Conservation (phyloP, 2,329 filamentous ascomycete species). For the Verticillium longisporum region DNA sequence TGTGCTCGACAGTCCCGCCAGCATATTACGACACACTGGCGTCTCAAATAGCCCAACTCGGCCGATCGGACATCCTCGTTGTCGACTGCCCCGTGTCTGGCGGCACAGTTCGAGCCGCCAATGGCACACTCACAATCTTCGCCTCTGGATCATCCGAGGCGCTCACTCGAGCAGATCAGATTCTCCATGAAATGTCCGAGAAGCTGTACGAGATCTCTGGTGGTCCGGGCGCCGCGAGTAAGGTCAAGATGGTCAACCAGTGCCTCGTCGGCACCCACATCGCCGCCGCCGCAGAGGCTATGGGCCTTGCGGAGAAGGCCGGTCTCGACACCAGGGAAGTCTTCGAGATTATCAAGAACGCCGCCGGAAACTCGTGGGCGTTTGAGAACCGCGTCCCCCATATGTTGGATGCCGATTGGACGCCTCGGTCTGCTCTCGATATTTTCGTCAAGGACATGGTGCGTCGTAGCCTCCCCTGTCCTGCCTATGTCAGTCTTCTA, state of each 20-base stretch:
- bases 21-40: constrained; percentile 12
- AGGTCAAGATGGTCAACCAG: constrained; percentile 56
- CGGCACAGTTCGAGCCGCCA: constrained; percentile 59
- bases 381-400: constrained; percentile 51
- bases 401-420: constrained; percentile 36
- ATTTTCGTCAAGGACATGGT: constrained; percentile 29
- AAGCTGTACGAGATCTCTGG: constrained; percentile 39
- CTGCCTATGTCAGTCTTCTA: background rate
- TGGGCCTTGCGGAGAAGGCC: constrained; percentile 51
- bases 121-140: constrained; percentile 64
- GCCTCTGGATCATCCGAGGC: constrained; percentile 51
- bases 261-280: constrained; percentile 59
- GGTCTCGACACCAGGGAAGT: constrained; percentile 41
- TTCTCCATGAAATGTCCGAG: constrained; percentile 25
- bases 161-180: constrained; percentile 14
- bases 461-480: constrained; percentile 4
- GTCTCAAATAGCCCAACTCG: constrained; percentile 5
- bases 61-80: constrained; percentile 31
- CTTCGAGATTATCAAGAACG: constrained; percentile 35
- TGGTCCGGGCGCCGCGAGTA: constrained; percentile 44
- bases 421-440: constrained; percentile 24
- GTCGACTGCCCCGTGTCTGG: constrained; percentile 70
- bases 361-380: constrained; percentile 54
- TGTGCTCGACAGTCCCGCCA: constrained; percentile 29
- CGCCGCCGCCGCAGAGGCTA: constrained; percentile 50